phyloP scores from a whole-genome alignment of 2,329 filamentous ascomycete species.

The Hymenoscyphus linearis region DNA sequence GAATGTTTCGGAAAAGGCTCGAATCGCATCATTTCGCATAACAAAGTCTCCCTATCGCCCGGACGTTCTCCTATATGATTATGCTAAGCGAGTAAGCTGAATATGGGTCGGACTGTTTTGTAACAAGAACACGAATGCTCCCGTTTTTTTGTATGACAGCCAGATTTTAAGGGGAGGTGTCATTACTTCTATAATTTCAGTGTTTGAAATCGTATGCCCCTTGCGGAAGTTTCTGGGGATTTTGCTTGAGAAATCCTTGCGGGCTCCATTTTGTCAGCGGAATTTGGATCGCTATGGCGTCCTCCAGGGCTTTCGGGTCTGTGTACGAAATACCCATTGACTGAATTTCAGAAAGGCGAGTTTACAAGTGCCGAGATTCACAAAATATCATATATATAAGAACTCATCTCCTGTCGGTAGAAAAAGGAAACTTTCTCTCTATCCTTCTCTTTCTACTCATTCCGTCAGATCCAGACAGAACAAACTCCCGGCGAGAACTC shows the following conservation, averaged over 20 bases:
- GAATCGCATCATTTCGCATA: not conserved
- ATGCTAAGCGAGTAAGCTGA: not conserved
- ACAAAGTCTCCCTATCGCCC: not conserved
- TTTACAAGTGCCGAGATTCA: not conserved
- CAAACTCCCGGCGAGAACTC: slow-evolving; percentile 19
- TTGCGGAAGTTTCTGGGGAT: not conserved
- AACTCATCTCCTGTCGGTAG: not conserved
- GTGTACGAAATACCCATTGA: not conserved
- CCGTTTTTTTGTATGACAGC: not conserved
- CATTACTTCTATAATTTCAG: not conserved
- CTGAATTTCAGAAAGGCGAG: not conserved
- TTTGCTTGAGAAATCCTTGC: not conserved
- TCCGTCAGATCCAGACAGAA: slow-evolving; percentile 8
- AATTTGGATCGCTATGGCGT: not conserved
- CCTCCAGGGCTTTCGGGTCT: not conserved
- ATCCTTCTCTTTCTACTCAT: slow-evolving; percentile 5
- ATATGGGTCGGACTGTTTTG: not conserved
- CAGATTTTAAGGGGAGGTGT: not conserved
- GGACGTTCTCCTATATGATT: not conserved
- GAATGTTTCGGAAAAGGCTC: not conserved
- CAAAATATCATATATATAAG: not conserved
- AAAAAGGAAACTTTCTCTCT: slow-evolving; percentile 10
- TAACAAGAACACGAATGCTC: not conserved
- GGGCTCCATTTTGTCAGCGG: not conserved
- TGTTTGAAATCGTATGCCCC: not conserved